Evolutionary conservation across 148 eudicot genomes (phyloP), one percentile per base, ranked within the genome.

Genomic region (Camellia lanceoleosa): DNA sequence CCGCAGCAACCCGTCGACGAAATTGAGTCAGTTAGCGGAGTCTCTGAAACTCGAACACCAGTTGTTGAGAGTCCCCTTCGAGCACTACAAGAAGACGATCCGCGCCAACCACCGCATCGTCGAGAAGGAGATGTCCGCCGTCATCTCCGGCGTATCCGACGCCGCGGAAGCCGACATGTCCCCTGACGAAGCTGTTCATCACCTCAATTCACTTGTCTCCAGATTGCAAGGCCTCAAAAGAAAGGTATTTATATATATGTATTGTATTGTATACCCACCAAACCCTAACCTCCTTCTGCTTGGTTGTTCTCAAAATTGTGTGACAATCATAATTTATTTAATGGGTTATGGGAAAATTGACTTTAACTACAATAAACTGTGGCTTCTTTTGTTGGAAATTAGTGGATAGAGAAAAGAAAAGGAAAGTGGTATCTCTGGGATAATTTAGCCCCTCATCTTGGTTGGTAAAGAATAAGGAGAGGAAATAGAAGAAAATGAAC

Each of bases 191-290:
- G 95, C 97, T n/a, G 95, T 96, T 74, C 75, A 79, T 14, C 92
- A 88, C 7, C 94, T 94, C 59, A 86, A 84, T 69, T 91, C 95
- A 5, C 94, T 96, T 5, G 99, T 96, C 59, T 92, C 95, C 58
- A 85, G 98, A 77, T 88, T 96, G 49, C 98, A 93, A 87, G 99
- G 99, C 55, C 94, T 96, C 85, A 93, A 96, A 79, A 75, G 99
- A 7, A 96, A 93, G 93, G 98, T 90, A 49, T 49, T 3, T 49
- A 49, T 30, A 49, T 30, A 30, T 30, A 30, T 30, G 38, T 30
- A 30, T 30, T 30, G 38, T 30, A 30, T 30, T 30, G 42, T 1
- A 47, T 3, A 7, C 7, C 43, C 18, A 8, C 9, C 52, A 49
- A 69, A 67, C 51, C 51, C 63, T 54, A 9, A n/a, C 10, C 38